A percentile compares a stretch with the other conserved stretches of the same genome.
Conservation (phyloP, 768 basidiomycete species). For the Saitozyma podzolica region DNA sequence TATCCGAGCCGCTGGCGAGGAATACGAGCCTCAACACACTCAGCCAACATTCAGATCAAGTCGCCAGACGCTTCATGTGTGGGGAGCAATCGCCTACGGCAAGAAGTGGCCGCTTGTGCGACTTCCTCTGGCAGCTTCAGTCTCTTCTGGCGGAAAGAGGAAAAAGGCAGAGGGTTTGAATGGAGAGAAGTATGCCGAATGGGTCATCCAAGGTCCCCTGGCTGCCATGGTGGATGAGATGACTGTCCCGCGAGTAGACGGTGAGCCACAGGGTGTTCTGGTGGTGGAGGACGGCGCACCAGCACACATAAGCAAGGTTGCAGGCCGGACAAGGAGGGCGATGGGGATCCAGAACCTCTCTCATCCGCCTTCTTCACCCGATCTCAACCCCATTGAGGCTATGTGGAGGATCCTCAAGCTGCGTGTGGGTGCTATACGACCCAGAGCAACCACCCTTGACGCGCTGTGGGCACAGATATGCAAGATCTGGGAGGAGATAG, state of each 20-base stretch:
- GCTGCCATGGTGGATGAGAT: background rate
- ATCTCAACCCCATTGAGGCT: background rate
- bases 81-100: background rate
- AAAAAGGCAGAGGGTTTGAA: background rate
- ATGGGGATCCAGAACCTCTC: background rate
- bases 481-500: background rate
- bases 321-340: background rate
- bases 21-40: background rate
- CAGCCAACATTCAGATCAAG: background rate
- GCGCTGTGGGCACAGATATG: background rate
- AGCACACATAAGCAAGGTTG: background rate
- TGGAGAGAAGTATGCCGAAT: background rate
- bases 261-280: background rate
- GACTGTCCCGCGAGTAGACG: background rate
- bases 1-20: conserved; percentile 1
- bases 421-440: background rate
- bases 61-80: background rate
- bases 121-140: background rate
- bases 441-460: background rate
- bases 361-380: background rate
- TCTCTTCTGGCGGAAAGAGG: background rate
- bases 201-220: background rate
- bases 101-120: conserved; percentile 2
- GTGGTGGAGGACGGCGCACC: background rate
- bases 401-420: background rate